Evolutionary conservation across 2,329 filamentous ascomycete species (phyloP).

Genomic region (Ilyonectria destructans): DNA sequence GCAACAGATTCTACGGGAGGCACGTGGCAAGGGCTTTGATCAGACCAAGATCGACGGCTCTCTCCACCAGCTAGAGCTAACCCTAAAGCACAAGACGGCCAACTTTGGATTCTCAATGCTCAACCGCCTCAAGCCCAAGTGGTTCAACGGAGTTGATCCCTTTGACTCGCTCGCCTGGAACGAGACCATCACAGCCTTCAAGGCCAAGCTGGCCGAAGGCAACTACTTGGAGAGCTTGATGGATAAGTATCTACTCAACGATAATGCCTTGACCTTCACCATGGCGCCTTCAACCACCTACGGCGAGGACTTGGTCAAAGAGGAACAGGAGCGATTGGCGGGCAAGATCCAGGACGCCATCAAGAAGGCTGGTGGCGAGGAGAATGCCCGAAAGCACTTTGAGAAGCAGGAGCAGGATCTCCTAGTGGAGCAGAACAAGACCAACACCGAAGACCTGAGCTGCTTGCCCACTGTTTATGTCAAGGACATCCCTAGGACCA

Average conservation of each 20-base stretch:
- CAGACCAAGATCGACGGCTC: conserved; percentile 93
- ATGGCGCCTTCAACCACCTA: conserved; percentile 90
- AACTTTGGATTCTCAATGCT: conserved; percentile 94
- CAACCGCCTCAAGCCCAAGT: conserved; percentile 89
- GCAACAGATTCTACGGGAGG: conserved; percentile 79
- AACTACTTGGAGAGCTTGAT: conserved; percentile 88
- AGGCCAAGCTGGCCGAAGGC: conserved; percentile 80
- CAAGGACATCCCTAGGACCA: conserved; percentile 87
- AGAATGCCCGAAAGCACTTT: conserved; percentile 80
- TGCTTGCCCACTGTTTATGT: conserved; percentile 92
- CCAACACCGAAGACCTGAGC: conserved; percentile 87
- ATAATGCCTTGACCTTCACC: conserved; percentile 91
- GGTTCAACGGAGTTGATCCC: conserved; percentile 96
- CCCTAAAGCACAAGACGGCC: conserved; percentile 95
- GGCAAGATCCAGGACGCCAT: conserved; percentile 81
- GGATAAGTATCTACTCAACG: conserved; percentile 91
- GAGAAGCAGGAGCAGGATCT: conserved; percentile 86
- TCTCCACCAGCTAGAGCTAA: conserved; percentile 93
- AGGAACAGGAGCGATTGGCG: conserved; percentile 84
- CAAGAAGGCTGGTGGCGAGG: conserved; percentile 78
- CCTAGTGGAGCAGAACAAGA: conserved; percentile 86
- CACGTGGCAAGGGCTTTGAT: conserved; percentile 85
- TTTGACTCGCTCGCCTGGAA: conserved; percentile 95
- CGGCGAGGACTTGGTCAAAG: conserved; percentile 79
- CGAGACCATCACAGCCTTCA: conserved; percentile 87